These are phyloP conservation scores for Leccinum rimulosum DNA, from an alignment of 768 basidiomycete species.

Conservation along the genomic window DNA sequence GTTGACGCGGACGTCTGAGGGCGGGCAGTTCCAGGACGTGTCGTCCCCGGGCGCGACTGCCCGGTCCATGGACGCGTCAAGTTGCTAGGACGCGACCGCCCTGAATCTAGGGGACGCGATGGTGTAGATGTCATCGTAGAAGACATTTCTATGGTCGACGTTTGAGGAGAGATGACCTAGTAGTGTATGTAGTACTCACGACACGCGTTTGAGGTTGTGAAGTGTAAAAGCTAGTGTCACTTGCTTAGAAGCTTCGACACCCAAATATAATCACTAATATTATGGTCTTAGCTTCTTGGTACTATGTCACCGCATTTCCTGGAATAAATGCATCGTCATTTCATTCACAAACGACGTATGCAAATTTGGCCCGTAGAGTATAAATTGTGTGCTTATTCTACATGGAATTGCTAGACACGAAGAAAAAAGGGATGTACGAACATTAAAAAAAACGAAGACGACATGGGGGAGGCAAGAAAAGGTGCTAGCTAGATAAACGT, in stretches of 20 bases:
- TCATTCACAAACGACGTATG: slow-evolving; percentile 3
- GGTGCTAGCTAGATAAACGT: slow-evolving; percentile 25
- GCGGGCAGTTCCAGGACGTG: slow-evolving; percentile 40
- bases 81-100: slow-evolving; percentile 14
- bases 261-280: background rate
- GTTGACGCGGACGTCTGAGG: slow-evolving; percentile 65
- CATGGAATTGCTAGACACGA: slow-evolving; percentile 32
- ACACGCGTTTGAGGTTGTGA: background rate
- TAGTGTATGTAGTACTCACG: background rate
- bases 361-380: slow-evolving; percentile 24
- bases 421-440: slow-evolving; percentile 3
- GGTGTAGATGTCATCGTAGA: slow-evolving; percentile 7
- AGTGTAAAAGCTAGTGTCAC: background rate
- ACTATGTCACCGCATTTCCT: background rate
- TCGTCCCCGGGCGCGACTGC: slow-evolving; percentile 52
- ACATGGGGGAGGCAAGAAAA: slow-evolving; percentile 20
- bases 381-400: slow-evolving; percentile 33
- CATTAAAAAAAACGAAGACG: slow-evolving; percentile 8
- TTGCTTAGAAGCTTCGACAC: background rate
- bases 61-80: slow-evolving; percentile 49
- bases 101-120: slow-evolving; percentile 12
- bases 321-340: slow-evolving; percentile 3
- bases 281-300: background rate
- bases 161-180: background rate
- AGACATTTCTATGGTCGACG: background rate